These are phyloP conservation scores for Boletus sp. DNA, from an alignment of 1,284 basidiomycete genomes.

Conservation along the genomic window DNA sequence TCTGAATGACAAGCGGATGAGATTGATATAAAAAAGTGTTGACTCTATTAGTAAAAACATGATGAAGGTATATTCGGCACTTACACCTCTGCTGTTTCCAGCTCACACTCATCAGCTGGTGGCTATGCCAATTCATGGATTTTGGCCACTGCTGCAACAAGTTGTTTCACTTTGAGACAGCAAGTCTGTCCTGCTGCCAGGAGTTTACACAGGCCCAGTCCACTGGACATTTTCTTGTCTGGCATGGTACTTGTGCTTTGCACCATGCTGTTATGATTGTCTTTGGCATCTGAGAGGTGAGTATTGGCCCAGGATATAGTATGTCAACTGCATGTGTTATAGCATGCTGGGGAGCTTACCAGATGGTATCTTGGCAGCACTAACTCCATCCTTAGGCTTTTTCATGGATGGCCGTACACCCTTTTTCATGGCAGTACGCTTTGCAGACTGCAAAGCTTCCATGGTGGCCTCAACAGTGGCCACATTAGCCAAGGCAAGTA, in stretches of 20 bases:
- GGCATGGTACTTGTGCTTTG: no score
- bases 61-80: no score
- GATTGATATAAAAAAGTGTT: neutral
- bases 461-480: neutral
- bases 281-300: no score
- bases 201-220: neutral
- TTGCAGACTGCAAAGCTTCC: neutral
- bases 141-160: neutral
- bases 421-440: neutral
- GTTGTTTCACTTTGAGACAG: neutral
- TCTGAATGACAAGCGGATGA: neutral
- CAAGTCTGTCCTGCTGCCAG: neutral
- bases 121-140: neutral
- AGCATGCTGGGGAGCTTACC: no score
- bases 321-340: no score
- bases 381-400: neutral
- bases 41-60: neutral
- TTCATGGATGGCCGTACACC: no score
- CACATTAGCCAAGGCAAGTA: neutral
- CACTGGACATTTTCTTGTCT: no score
- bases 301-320: no score
- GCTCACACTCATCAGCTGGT: neutral
- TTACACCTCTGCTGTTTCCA: no score
- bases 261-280: no score
- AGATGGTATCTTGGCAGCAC: neutral